A percentile compares a stretch with the other conserved stretches of the same genome.
These are phyloP conservation scores for Eucalyptus regnans DNA, from an alignment of 345 rosid species.

Conservation along the genomic window DNA sequence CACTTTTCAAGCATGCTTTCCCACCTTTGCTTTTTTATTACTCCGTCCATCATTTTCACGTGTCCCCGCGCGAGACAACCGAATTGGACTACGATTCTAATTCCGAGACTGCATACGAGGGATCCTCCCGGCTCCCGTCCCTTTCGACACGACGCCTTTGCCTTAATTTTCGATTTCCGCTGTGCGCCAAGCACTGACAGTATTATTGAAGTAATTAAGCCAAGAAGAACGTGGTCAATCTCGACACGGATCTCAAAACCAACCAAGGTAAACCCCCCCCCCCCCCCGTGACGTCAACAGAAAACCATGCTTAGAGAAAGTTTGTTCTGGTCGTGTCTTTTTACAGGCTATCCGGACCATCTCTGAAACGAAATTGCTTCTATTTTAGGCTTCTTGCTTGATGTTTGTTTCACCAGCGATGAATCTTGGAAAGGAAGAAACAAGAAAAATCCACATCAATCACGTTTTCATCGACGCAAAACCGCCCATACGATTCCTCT, in stretches of 20 bases:
- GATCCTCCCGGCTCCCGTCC: not conserved
- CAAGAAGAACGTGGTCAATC: not conserved
- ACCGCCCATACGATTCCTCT: not conserved
- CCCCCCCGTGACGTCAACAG: not conserved
- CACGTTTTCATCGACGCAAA: not conserved
- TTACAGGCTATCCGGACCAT: not conserved
- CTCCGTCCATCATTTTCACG: not conserved
- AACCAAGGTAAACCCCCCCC: not conserved
- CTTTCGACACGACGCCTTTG: not conserved
- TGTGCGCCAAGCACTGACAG: not conserved
- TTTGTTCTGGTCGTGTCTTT: not conserved
- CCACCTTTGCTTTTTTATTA: not conserved
- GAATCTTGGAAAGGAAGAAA: not conserved
- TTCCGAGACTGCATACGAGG: not conserved
- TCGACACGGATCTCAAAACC: not conserved
- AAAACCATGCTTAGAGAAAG: not conserved
- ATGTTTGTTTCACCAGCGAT: not conserved
- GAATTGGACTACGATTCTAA: not conserved
- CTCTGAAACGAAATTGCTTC: not conserved
- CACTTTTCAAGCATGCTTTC: not conserved
- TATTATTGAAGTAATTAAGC: not conserved
- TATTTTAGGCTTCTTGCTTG: not conserved
- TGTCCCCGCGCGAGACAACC: not conserved
- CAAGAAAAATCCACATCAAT: not conserved
- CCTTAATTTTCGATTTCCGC: not conserved